Conservation (phyloP, 805 yeast species). For the Yarrowia keelungensis region DNA sequence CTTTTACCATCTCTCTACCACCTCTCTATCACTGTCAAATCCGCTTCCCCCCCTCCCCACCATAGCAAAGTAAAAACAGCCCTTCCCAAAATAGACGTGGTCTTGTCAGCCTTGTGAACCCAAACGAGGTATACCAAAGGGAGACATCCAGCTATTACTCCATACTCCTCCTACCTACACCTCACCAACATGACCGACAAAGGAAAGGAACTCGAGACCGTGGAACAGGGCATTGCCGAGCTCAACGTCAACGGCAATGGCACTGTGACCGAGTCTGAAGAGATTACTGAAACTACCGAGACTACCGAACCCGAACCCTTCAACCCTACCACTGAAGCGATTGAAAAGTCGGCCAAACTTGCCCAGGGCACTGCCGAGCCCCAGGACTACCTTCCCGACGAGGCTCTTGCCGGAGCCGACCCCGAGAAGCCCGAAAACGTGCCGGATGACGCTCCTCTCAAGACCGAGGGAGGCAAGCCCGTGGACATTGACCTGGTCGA, state of each 20-base stretch:
- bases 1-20: too few relatives aligned
- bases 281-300: neutral
- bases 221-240: neutral
- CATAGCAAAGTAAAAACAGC: slow-evolving; percentile 22
- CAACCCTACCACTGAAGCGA: slow-evolving; percentile 5
- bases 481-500: slow-evolving; percentile 23
- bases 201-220: slow-evolving; percentile 11
- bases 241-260: slow-evolving; percentile 15
- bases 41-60: neutral
- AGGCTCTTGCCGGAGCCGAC: slow-evolving; percentile 9
- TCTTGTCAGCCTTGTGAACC: slow-evolving; percentile 18
- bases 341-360: slow-evolving; percentile 26
- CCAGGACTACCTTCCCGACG: slow-evolving; percentile 19
- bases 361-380: slow-evolving; percentile 27
- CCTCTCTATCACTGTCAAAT: too few relatives aligned
- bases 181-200: slow-evolving; percentile 22
- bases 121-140: too few relatives aligned
- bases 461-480: slow-evolving; percentile 14
- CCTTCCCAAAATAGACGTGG: slow-evolving; percentile 24
- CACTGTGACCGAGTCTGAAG: neutral
- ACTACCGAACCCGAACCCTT: slow-evolving; percentile 1
- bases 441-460: neutral
- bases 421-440: slow-evolving; percentile 24
- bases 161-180: neutral
- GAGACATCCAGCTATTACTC: too few relatives aligned